Conservation (phyloP, 768 basidiomycete species). For the Steccherinum ochraceum region DNA sequence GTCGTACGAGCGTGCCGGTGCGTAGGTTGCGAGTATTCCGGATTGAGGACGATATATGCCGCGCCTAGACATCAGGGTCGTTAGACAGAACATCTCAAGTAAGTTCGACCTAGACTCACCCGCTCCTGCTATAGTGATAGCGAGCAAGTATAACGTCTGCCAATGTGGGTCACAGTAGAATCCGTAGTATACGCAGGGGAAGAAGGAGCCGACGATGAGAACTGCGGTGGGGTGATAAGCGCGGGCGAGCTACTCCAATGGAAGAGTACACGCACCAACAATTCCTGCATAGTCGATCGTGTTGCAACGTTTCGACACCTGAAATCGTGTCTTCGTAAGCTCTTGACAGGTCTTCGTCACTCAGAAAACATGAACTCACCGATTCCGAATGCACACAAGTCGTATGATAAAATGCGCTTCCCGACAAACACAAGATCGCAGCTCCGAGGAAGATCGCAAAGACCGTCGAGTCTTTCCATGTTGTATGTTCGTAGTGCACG, state of each 20-base stretch:
- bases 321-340: too few relatives aligned
- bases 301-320: constrained; percentile 59
- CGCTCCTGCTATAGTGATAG: constrained; percentile 46
- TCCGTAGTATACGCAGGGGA: constrained; percentile 71
- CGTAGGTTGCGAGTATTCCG: constrained; percentile 68
- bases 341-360: too few relatives aligned
- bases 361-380: constrained; percentile 37
- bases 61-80: constrained; percentile 46
- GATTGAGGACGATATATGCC: constrained; percentile 71
- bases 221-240: constrained; percentile 25
- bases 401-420: constrained; percentile 71
- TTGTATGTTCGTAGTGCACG: constrained; percentile 42
- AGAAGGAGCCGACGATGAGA: constrained; percentile 73
- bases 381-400: constrained; percentile 64
- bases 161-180: constrained; percentile 60
- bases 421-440: constrained; percentile 66
- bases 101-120: constrained; percentile 37
- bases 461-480: constrained; percentile 55
- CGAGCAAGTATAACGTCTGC: constrained; percentile 48
- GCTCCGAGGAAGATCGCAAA: constrained; percentile 62
- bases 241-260: background rate
- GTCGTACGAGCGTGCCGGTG: constrained; percentile 72
- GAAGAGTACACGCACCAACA: constrained; percentile 34
- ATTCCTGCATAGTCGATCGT: constrained; percentile 79
- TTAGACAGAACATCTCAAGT: constrained; percentile 7